phyloP scores from a whole-genome alignment of 2,329 filamentous ascomycete species.

The Alternaria incomplexa region DNA sequence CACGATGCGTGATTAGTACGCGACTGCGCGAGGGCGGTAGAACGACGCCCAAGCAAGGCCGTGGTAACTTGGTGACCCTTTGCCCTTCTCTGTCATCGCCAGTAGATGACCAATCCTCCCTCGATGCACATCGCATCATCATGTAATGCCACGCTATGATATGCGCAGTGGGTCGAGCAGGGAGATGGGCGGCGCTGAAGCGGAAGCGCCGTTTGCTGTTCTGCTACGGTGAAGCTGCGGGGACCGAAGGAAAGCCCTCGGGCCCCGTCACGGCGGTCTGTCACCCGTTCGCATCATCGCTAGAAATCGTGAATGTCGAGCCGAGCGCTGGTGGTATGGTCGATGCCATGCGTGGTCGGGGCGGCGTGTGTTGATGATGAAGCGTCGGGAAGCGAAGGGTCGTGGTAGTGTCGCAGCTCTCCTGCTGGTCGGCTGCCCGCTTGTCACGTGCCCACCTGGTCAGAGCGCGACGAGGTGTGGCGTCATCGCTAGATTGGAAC shows the following conservation, averaged over 20 bases:
- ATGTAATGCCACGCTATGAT: background rate
- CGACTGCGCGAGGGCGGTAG: background rate
- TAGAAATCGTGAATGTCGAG: background rate
- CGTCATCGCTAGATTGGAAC: constrained; percentile 11
- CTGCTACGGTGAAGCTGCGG: constrained; percentile 1
- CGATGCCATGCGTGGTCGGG: background rate
- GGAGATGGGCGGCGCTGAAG: background rate
- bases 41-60: background rate
- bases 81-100: background rate
- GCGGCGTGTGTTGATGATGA: constrained; percentile 3
- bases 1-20: constrained; percentile 1
- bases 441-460: constrained; percentile 5
- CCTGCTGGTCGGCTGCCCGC: background rate
- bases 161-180: background rate
- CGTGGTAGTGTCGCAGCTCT: background rate
- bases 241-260: background rate
- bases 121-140: background rate
- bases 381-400: constrained; percentile 1
- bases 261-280: background rate
- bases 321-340: background rate
- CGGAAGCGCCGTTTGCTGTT: background rate
- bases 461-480: background rate
- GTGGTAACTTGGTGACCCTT: background rate
- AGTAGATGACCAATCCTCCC: background rate
- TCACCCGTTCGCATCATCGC: constrained; percentile 7